phyloP scores from a whole-genome alignment of 306 rosid species.

The Adenanthera pavonina region DNA sequence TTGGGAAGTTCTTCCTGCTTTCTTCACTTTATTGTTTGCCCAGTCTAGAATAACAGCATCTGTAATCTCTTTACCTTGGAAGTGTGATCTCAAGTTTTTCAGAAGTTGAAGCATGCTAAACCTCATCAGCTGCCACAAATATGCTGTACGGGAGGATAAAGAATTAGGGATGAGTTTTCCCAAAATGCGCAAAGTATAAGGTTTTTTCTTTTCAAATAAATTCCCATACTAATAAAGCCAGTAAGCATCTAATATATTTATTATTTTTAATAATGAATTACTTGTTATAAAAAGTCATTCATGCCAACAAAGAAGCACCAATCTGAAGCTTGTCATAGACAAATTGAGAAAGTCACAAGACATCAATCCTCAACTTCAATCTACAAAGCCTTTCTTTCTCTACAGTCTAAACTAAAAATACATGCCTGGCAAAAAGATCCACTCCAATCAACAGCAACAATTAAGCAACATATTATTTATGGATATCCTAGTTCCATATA shows the following conservation, averaged over 20 bases:
- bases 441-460: not conserved
- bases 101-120: conserved; percentile 75
- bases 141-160: conserved; percentile 52
- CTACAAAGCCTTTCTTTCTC: not conserved
- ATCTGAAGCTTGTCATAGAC: not conserved
- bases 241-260: not conserved
- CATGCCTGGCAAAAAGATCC: not conserved
- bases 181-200: not conserved
- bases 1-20: conserved; percentile 63
- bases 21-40: conserved; percentile 76
- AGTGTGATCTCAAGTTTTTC: conserved; percentile 70
- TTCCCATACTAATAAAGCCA: not conserved
- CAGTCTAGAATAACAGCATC: conserved; percentile 69
- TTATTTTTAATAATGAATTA: not conserved
- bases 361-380: not conserved
- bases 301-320: not conserved
- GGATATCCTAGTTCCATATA: not conserved
- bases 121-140: conserved; percentile 78
- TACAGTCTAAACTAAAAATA: not conserved
- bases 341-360: not conserved
- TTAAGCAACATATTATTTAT: not conserved
- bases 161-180: not conserved
- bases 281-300: not conserved
- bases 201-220: not conserved
- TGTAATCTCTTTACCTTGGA: conserved; percentile 72